Evolutionary conservation across 1,284 basidiomycete genomes (phyloP).

Genomic region (Hypsizygus ulmarius): DNA sequence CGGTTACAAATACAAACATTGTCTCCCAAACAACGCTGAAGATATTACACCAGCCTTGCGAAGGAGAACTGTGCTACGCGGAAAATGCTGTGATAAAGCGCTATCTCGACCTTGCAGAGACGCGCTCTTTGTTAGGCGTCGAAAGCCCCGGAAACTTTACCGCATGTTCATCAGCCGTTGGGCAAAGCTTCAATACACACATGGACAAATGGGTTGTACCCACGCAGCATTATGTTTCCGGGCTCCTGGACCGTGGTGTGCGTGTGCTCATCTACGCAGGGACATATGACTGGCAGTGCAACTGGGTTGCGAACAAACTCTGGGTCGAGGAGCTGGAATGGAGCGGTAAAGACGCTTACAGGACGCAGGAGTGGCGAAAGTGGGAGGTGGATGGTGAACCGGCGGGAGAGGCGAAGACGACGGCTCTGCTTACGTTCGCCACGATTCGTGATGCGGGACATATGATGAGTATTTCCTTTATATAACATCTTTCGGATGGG

Average conservation of each 20-base stretch:
- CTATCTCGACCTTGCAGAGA: constrained; percentile 57
- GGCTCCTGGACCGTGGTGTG: constrained; percentile 71
- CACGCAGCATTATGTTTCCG: constrained; percentile 65
- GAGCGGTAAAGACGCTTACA: constrained; percentile 57
- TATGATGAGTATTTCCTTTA: constrained; percentile 56
- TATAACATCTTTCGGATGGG: constrained; percentile 10
- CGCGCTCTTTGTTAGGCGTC: constrained; percentile 59
- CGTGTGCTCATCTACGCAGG: constrained; percentile 74
- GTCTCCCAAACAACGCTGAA: not conserved
- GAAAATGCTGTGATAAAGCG: constrained; percentile 48
- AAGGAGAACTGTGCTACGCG: constrained; percentile 55
- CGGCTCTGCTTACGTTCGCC: constrained; percentile 63
- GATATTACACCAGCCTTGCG: constrained; percentile 39
- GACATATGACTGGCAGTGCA: constrained; percentile 80
- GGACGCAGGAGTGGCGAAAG: constrained; percentile 47
- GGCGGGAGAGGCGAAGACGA: constrained; percentile 64
- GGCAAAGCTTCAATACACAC: constrained; percentile 43
- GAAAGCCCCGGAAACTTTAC: constrained; percentile 53
- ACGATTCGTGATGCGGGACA: constrained; percentile 64
- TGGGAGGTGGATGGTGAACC: constrained; percentile 57
- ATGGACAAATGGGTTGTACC: constrained; percentile 61
- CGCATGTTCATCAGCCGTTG: constrained; percentile 55
- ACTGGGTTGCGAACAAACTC: constrained; percentile 72
- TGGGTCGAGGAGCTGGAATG: constrained; percentile 78
- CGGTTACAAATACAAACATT: constrained; percentile 5